phyloP scores from a whole-genome alignment of 345 rosid genomes.

The Euphorbia lathyris region DNA sequence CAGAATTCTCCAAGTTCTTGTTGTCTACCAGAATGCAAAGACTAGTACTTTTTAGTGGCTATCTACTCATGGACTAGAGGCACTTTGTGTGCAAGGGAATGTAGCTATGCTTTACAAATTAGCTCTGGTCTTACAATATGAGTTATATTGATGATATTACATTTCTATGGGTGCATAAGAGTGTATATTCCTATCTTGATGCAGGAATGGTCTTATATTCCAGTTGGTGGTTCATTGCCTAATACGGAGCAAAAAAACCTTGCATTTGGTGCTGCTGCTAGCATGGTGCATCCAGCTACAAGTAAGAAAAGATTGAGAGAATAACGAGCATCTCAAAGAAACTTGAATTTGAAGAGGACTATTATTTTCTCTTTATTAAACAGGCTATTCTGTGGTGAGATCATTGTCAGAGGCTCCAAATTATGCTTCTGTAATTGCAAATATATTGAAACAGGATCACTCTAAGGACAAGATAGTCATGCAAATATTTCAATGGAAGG shows the following conservation, averaged over 20 bases:
- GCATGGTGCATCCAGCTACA: slow-evolving; percentile 98
- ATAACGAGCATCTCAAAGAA: slow-evolving; percentile 14
- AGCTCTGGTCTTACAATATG: not conserved
- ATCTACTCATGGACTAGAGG: not conserved
- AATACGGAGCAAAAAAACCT: slow-evolving; percentile 86
- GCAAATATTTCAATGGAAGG: slow-evolving; percentile 83
- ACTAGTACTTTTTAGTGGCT: not conserved
- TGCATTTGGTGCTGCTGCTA: slow-evolving; percentile 96
- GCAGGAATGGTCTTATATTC: slow-evolving; percentile 98
- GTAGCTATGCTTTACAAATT: not conserved
- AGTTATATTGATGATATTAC: slow-evolving; percentile 9
- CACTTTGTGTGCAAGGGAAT: not conserved
- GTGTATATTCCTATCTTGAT: slow-evolving; percentile 12
- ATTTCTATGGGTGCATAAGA: slow-evolving; percentile 7
- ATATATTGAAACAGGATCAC: slow-evolving; percentile 46
- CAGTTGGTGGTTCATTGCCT: slow-evolving; percentile 96
- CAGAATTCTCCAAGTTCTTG: not conserved
- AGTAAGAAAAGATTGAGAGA: slow-evolving; percentile 37
- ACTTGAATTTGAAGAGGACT: slow-evolving; percentile 11
- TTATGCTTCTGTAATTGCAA: slow-evolving; percentile 79
- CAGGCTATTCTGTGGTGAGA: slow-evolving; percentile 95
- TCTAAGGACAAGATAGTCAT: slow-evolving; percentile 32
- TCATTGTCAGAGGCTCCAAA: slow-evolving; percentile 95
- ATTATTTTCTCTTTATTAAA: slow-evolving; percentile 16
- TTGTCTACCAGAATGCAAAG: not conserved